Evolutionary conservation across 176 grass and related monocot species (phyloP).

Genomic region (maize (Zea mays)): Zm-B73-REFERENCE-NAM-5.0 NC_050100.1:208807501-208808000

Average conservation of each 20-base stretch:
- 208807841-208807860: conserved; percentile 89
- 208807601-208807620: conserved; percentile 72
- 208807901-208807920: conserved; percentile 64
- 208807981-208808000: conserved; percentile 76
- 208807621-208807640: conserved; percentile 87
- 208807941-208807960: conserved; percentile 65
- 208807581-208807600: conserved; percentile 83
- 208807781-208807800: conserved; percentile 70
- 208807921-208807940: conserved; percentile 87
- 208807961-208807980: conserved; percentile 69
- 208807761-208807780: conserved; percentile 60
- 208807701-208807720: conserved; percentile 79
- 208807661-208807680: conserved; percentile 85
- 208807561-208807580: conserved; percentile 66
- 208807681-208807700: conserved; percentile 74
- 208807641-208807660: conserved; percentile 67
- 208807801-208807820: conserved; percentile 57
- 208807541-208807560: conserved; percentile 93
- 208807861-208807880: conserved; percentile 70
- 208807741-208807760: conserved; percentile 96
- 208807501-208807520: conserved; percentile 63
- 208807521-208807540: conserved; percentile 70
- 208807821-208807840: conserved; percentile 62
- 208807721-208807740: conserved; percentile 71
- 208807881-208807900: conserved; percentile 88